A percentile compares a stretch with the other conserved stretches of the same genome.
phyloP scores from a whole-genome alignment of 2,329 filamentous ascomycete genomes.

The Hypoxylon sp. region DNA sequence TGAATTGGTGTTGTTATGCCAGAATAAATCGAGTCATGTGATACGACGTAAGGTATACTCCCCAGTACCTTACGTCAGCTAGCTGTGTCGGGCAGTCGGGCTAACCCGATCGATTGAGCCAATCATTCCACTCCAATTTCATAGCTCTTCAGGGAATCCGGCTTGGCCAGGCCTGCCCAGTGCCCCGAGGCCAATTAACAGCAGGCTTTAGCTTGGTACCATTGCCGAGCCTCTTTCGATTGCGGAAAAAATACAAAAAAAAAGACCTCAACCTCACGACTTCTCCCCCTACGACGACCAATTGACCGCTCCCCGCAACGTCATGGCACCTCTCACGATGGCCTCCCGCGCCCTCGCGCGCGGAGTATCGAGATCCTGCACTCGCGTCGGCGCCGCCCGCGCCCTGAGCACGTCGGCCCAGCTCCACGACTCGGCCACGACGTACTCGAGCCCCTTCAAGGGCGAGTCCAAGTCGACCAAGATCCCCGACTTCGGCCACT shows the following conservation, averaged over 20 bases:
- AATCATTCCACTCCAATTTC: constrained; percentile 59
- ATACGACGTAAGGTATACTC: background rate
- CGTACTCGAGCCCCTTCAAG: constrained; percentile 70
- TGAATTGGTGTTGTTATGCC: no score
- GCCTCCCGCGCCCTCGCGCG: constrained; percentile 75
- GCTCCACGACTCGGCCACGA: constrained; percentile 54
- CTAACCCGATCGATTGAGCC: constrained; percentile 40
- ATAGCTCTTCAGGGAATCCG: constrained; percentile 46
- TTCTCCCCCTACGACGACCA: constrained; percentile 43
- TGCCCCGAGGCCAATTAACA: constrained; percentile 52
- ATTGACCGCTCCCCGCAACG: constrained; percentile 46
- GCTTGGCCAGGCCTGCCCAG: no score
- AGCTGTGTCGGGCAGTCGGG: background rate
- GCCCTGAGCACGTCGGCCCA: constrained; percentile 64
- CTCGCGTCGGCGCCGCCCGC: constrained; percentile 54
- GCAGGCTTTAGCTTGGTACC: constrained; percentile 31
- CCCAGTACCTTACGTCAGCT: constrained; percentile 28
- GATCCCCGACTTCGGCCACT: constrained; percentile 90
- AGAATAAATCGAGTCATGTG: constrained; percentile 22
- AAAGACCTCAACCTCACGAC: constrained; percentile 58
- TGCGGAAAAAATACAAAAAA: constrained; percentile 47
- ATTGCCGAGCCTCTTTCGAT: constrained; percentile 41
- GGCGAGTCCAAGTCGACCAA: constrained; percentile 66
- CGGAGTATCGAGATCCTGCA: constrained; percentile 54
- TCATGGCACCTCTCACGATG: constrained; percentile 74